phyloP scores from a whole-genome alignment of 306 rosid genomes.

The Acacia crassicarpa region DNA sequence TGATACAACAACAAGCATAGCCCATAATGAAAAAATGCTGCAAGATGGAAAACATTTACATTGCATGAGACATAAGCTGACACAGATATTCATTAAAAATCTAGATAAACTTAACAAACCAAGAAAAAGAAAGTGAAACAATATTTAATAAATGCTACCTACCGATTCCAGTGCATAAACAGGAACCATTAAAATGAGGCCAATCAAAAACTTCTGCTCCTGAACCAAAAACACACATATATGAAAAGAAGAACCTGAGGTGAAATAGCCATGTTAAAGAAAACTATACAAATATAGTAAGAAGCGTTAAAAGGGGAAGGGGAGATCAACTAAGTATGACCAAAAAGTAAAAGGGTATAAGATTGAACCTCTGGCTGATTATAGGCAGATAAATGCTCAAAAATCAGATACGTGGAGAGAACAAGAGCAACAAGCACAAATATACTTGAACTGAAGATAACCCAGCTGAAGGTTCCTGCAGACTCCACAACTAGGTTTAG shows the following conservation, averaged over 20 bases:
- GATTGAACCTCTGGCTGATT: conserved; percentile 91
- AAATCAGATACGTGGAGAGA: conserved; percentile 85
- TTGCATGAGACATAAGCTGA: not conserved
- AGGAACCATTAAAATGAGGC: conserved; percentile 97
- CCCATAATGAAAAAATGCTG: not conserved
- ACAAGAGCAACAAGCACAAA: conserved; percentile 78
- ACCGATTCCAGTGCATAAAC: conserved; percentile 98
- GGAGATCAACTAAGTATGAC: not conserved
- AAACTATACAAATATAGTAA: not conserved
- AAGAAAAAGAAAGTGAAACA: not conserved
- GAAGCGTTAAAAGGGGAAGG: conserved; percentile 24
- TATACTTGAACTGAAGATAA: conserved; percentile 76
- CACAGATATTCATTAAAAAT: not conserved
- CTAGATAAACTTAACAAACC: not conserved
- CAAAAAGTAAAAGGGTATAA: conserved; percentile 22
- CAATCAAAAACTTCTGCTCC: conserved; percentile 99
- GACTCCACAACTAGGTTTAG: conserved; percentile 50
- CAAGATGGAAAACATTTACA: not conserved
- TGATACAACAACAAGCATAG: not conserved
- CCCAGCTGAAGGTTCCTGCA: conserved; percentile 67
- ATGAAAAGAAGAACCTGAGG: not conserved
- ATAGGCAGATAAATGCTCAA: conserved; percentile 89
- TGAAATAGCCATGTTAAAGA: not conserved
- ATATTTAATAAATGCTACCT: conserved; percentile 28
- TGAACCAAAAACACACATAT: conserved; percentile 38